A percentile compares a stretch with the other conserved stretches of the same genome.
Evolutionary conservation across 345 rosid species (phyloP).

Genomic region (Erucastrum elatum): DNA sequence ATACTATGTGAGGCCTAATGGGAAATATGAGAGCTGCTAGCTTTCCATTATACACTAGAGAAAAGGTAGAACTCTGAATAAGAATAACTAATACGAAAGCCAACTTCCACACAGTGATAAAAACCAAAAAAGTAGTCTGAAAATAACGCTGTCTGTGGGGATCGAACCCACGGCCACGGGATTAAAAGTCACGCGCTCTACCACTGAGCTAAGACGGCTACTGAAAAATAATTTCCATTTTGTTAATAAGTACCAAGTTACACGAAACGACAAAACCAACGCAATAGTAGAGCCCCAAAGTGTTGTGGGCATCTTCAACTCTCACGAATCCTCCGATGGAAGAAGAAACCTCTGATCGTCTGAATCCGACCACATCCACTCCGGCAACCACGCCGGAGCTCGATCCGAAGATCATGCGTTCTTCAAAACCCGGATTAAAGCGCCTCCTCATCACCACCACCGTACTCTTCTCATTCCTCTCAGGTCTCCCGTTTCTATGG

Average conservation of each 20-base stretch:
- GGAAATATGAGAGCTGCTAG: no score
- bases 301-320: conserved; percentile 39
- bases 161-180: no score
- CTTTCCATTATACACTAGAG: no score
- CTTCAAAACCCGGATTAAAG: conserved; percentile 68
- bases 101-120: no score
- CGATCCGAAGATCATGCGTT: conserved; percentile 61
- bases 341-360: conserved; percentile 51
- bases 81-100: no score
- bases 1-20: no score
- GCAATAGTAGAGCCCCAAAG: conserved; percentile 44
- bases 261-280: not conserved
- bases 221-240: not conserved
- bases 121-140: no score
- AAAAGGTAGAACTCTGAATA: no score
- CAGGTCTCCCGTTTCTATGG: conserved; percentile 78
- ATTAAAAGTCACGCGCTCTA: not conserved
- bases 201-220: conserved; percentile 45
- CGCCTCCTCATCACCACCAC: conserved; percentile 71
- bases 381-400: conserved; percentile 33
- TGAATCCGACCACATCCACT: conserved; percentile 18
- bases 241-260: not conserved
- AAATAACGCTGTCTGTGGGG: no score
- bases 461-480: conserved; percentile 71
- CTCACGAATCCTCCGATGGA: conserved; percentile 41